Evolutionary conservation across 2,329 filamentous ascomycete species (phyloP).

Genomic region (Shiraia sp.): DNA sequence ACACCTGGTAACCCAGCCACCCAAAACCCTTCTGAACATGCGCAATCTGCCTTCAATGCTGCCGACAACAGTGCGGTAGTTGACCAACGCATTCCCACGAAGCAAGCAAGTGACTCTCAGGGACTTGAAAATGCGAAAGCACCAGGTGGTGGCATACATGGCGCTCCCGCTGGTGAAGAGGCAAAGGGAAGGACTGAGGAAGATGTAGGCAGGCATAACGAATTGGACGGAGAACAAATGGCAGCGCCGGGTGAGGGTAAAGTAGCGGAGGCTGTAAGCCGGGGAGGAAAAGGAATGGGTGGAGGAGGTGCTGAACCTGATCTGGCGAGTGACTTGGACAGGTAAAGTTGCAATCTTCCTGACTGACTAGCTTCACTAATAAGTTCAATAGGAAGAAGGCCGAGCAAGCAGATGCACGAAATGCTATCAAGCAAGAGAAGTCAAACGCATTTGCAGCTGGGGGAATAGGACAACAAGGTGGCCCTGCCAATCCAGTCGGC

Average conservation of each 20-base stretch:
- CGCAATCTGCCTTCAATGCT: constrained; percentile 40
- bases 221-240: constrained; percentile 55
- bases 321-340: constrained; percentile 51
- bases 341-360: constrained; percentile 23
- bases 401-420: constrained; percentile 50
- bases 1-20: constrained; percentile 52
- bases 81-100: constrained; percentile 45
- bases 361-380: constrained; percentile 7
- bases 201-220: constrained; percentile 49
- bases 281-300: constrained; percentile 28
- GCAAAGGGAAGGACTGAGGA: constrained; percentile 44
- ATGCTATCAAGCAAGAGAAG: constrained; percentile 47
- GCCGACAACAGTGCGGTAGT: constrained; percentile 27
- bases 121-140: constrained; percentile 44
- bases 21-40: constrained; percentile 47
- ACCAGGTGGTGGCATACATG: constrained; percentile 45
- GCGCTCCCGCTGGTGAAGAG: constrained; percentile 51
- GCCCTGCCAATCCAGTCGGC: constrained; percentile 46
- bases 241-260: constrained; percentile 52
- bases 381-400: constrained; percentile 49
- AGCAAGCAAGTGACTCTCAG: constrained; percentile 43
- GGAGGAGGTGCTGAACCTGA: constrained; percentile 46
- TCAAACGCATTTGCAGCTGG: constrained; percentile 43
- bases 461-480: constrained; percentile 52
- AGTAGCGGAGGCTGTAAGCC: constrained; percentile 48